Evolutionary conservation across 2,329 filamentous ascomycete species (phyloP).

Genomic region (Aspergillus sp.): DNA sequence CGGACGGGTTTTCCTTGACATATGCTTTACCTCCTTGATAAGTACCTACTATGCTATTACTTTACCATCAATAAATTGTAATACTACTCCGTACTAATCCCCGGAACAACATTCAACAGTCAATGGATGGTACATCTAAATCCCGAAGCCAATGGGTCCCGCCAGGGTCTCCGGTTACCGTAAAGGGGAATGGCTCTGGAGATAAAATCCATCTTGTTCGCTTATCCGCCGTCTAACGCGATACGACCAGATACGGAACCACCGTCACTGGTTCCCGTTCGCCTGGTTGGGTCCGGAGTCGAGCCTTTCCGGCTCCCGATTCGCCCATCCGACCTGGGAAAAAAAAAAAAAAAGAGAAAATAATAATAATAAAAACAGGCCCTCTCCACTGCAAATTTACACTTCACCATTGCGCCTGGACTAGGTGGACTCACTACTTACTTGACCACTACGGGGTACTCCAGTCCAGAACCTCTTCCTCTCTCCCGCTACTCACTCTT

Average conservation of each 20-base stretch:
- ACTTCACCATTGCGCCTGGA: too few species aligned
- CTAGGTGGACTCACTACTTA: too few species aligned
- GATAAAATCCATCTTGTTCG: background rate
- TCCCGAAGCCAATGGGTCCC: too few species aligned
- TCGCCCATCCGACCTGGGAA: background rate
- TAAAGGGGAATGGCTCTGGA: background rate
- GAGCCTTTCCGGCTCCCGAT: background rate
- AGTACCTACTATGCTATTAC: too few species aligned
- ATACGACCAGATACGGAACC: background rate
- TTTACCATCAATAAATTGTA: too few species aligned
- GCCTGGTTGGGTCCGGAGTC: conserved; percentile 7
- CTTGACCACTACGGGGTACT: background rate
- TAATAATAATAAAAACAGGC: background rate
- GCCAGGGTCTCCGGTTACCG: too few species aligned
- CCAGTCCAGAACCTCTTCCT: background rate
- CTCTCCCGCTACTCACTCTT: conserved; percentile 3
- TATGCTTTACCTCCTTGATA: too few species aligned
- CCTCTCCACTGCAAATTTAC: too few species aligned
- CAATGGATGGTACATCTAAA: too few species aligned
- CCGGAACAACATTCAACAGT: too few species aligned
- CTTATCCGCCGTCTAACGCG: background rate
- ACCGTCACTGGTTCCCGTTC: background rate
- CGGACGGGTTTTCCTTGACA: too few species aligned
- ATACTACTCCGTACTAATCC: too few species aligned
- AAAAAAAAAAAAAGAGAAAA: background rate